Evolutionary conservation across 768 basidiomycete genomes (phyloP), one percentile per base, ranked within the genome.

Genomic region (Boletus barrowsii): DNA sequence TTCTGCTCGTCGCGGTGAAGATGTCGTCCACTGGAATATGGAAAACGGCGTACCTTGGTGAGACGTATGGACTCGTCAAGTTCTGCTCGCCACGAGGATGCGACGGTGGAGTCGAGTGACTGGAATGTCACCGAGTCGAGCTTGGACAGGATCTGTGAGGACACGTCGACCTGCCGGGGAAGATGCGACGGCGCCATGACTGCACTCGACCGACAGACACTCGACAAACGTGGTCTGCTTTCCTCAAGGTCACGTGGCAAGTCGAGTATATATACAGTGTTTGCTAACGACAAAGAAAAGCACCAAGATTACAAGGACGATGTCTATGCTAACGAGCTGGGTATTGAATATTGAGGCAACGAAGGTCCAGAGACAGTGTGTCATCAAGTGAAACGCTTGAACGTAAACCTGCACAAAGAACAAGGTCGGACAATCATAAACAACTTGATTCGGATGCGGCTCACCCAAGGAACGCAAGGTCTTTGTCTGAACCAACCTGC

Each of bases 171-270:
- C 65, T 81, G 81, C 45, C 84, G 80, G n/a, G 88, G 88, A 30
- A 88, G 76, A 68, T 91, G 87, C 15, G 81, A 70, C 56, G 88
- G 89, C 41, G 89, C 83, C 90, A 93, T 91, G 60, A 11, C 46
- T 35, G 62, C 47, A 44, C 53, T 51, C 33, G 51, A 39, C 42
- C 22, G 40, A 42, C 40, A 15, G 22, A 35, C 39, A 32, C 37
- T 5, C 17, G 4, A 17, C 5, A 30, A 57, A 53, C 51, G 46
- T 50, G 42, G 39, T 30, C 18, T 17, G 33, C 7, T 14, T 6
- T 33, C 37, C 20, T n/a, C 10, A 5, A 17, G 24, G 46, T 68
- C 66, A 7, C 8, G 41, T 37, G 9, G 6, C 15, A 24, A 4
- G 24, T 42, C 32, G 48, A 42, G 57, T 22, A 22, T 22, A 54